Base-by-base conservation (phyloP, 176 grass and related monocot species). In the Hyparrhenia diplandra region DNA sequence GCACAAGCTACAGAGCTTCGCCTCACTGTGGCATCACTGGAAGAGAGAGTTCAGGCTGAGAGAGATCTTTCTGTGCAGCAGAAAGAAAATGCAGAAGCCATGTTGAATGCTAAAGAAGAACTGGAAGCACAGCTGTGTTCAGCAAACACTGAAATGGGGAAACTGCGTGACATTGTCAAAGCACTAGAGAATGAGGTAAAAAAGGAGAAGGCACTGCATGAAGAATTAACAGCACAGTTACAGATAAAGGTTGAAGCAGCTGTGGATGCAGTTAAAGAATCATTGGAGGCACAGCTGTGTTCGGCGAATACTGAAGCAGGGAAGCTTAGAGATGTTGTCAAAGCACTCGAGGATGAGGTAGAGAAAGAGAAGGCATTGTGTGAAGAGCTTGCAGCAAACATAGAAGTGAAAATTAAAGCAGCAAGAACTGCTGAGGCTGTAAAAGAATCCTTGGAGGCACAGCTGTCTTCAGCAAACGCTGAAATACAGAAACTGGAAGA, bases 41-140 rank as follows among this genome's bases (percentile, higher is more conserved):
- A 93, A 84, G 83, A 90, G 77, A 90, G 75, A 65, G 24, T 91
- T 70, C 74, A 91, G 63, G 45, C 62, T 20, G 90, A 93, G 77
- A 91, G 42, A 77, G 4, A 58, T 68, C 66, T 93, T 76, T 95
- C 81, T 74, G 10, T 78, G 59, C 83, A 82, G 66, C 73, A 78
- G n/a, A 82, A 89, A 82, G 78, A 25, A 82, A 73, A 78, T 37
- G 74, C 60, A 77, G 78, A 82, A 51, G 88, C 78, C 23, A 66
- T 47, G 41, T 58, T 74, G 30, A 77, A 58, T 89, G 78, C 73
- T 49, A 89, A 85, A 71, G 36, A 81, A 71, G 52, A 70, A 71
- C 55, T 81, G 27, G 67, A 81, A 69, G 25, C 24, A 71, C 79
- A 71, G 37, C 67, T 81, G 4, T 45, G 49, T 45, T 71, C 79